phyloP scores from a whole-genome alignment of 2,329 filamentous ascomycete genomes.

The Cryoendolithus antarcticus region DNA sequence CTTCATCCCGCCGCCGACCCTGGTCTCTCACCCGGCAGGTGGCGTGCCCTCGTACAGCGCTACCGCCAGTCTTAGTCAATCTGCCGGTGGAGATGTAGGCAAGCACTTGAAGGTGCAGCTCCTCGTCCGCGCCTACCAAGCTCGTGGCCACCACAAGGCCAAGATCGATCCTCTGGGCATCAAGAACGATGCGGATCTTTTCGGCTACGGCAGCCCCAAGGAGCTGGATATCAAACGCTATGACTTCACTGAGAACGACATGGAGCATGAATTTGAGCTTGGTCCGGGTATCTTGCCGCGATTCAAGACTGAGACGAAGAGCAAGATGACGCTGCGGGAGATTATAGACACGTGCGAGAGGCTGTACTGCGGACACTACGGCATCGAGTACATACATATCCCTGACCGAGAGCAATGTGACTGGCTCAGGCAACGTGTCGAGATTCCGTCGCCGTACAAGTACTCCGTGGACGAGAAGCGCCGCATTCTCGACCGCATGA shows the following conservation, averaged over 20 bases:
- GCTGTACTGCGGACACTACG: slow-evolving; percentile 95
- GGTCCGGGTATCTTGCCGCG: slow-evolving; percentile 90
- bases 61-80: slow-evolving; percentile 52
- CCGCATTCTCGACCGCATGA: slow-evolving; percentile 88
- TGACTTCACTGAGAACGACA: slow-evolving; percentile 84
- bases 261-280: slow-evolving; percentile 81
- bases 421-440: slow-evolving; percentile 90
- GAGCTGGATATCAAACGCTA: slow-evolving; percentile 91
- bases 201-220: slow-evolving; percentile 77
- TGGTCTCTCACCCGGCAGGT: slow-evolving; percentile 71
- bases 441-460: slow-evolving; percentile 89
- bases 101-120: slow-evolving; percentile 98
- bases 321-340: slow-evolving; percentile 94
- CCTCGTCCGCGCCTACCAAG: slow-evolving; percentile 92
- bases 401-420: slow-evolving; percentile 95
- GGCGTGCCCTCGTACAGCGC: slow-evolving; percentile 61
- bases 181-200: slow-evolving; percentile 69
- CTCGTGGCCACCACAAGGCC: slow-evolving; percentile 94
- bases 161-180: slow-evolving; percentile 95
- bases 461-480: slow-evolving; percentile 98
- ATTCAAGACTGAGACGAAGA: slow-evolving; percentile 75
- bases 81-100: slow-evolving; percentile 71
- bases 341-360: slow-evolving; percentile 88
- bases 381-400: slow-evolving; percentile 97
- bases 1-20: slow-evolving; percentile 90